Conservation (phyloP, 139 green algal species). For the Nannochloris sp. region DNA sequence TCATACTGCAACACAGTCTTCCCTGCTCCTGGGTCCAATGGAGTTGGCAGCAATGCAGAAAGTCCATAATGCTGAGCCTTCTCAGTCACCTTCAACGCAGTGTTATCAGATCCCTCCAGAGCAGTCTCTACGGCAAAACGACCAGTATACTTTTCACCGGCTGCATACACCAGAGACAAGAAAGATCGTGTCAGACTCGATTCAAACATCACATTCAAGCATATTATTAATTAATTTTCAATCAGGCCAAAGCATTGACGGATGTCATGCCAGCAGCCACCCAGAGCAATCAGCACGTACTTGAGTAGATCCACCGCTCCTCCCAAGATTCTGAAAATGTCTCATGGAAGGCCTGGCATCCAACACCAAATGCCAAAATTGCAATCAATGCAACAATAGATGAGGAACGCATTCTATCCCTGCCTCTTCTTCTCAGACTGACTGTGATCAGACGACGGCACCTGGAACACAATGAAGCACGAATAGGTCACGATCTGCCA, state of each 20-base stretch:
- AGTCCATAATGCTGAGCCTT: slow-evolving; percentile 73
- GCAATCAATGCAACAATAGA: slow-evolving; percentile 1
- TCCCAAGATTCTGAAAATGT: slow-evolving; percentile 18
- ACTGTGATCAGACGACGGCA: too few species aligned
- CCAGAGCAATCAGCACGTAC: background rate
- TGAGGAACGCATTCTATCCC: background rate
- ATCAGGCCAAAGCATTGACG: too few species aligned
- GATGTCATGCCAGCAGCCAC: too few species aligned
- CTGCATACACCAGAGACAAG: background rate
- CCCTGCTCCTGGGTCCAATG: slow-evolving; percentile 42
- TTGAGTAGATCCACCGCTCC: slow-evolving; percentile 18
- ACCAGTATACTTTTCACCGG: slow-evolving; percentile 22
- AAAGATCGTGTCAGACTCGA: background rate
- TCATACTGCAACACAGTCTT: slow-evolving; percentile 73
- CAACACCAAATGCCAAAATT: background rate
- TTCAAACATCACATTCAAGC: too few species aligned
- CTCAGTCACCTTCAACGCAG: slow-evolving; percentile 49
- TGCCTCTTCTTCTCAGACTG: background rate
- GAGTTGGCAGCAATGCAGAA: slow-evolving; percentile 31
- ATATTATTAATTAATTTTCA: too few species aligned
- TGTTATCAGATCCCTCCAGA: background rate
- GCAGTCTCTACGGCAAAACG: slow-evolving; percentile 7
- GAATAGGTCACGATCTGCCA: too few species aligned
- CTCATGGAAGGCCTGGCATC: slow-evolving; percentile 13
- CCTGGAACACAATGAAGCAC: too few species aligned